Conservation (phyloP, 164 flowering plant genomes). For the Magnolia kwangsiensis region DNA sequence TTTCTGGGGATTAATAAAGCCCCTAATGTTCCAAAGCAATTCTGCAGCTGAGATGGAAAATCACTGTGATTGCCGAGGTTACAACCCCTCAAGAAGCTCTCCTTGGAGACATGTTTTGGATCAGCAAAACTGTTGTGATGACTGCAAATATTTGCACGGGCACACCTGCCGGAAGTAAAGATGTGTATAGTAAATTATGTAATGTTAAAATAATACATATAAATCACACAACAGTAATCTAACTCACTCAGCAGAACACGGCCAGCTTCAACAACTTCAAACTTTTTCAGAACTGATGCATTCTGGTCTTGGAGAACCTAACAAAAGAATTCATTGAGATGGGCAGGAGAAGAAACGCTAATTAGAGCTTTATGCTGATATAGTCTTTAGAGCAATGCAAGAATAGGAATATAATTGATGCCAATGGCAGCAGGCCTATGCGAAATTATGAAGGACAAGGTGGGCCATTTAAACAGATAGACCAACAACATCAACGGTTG, state of each 20-base stretch:
- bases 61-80: no score
- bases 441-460: no score
- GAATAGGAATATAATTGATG: no score
- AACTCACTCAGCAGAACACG: slow-evolving; percentile 35
- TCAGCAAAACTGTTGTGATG: slow-evolving; percentile 32
- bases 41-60: neutral
- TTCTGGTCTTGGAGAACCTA: slow-evolving; percentile 31
- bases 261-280: slow-evolving; percentile 35
- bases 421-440: no score
- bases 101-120: slow-evolving; percentile 59
- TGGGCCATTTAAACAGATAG: no score
- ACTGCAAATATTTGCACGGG: slow-evolving; percentile 32
- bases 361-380: neutral
- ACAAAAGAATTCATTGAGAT: neutral
- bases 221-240: neutral
- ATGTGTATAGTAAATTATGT: neutral
- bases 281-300: slow-evolving; percentile 26
- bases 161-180: slow-evolving; percentile 26
- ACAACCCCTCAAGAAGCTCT: slow-evolving; percentile 31
- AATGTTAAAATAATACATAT: neutral
- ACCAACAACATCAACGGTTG: no score
- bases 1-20: no score
- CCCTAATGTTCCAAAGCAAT: neutral
- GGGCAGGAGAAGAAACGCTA: neutral
- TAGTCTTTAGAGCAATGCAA: no score